Evolutionary conservation across 352 stramenopile species (phyloP), one percentile per base, ranked within the genome.

Genomic region (Phytophthora sansomeana): DNA sequence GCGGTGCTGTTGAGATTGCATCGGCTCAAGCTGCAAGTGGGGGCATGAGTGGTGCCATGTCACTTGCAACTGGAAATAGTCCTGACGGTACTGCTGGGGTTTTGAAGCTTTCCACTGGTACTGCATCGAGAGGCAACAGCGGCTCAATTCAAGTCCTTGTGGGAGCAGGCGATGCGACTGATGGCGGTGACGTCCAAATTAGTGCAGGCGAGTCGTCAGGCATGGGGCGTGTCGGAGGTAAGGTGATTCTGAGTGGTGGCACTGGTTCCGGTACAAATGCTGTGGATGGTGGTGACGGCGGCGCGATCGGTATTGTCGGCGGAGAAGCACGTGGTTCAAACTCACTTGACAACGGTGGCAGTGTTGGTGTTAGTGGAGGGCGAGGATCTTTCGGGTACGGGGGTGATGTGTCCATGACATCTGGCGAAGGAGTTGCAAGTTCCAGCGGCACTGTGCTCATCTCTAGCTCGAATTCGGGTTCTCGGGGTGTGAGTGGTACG

Each of bases 251-350:
- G 41, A 67, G 49, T 63, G 84, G 72, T 63, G 84, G 84, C n/a
- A 58, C 76, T 11, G 80, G 79, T 3, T 90, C 89, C 19, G 89
- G 75, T 48, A 81, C 87, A 41, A 86, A 98, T 69, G 75, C 81
- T 6, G 87, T 73, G 24, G 95, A 98, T 66, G 96, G 95, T 58
- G 96, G 96, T 50, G 89, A 97, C 60, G 96, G 96, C 19, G 93
- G 94, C 28, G 75, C 84, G 48, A 68, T 98, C 26, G 68, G 78
- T 21, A 78, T 98, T 30, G 71, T 67, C 17, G 94, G 93, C 48
- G 96, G 96, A 21, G 82, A 96, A 73, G 92, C 86, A 28, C 88
- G 92, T 67, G 96, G 96, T 39, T 86, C 85, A 56, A 93, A 93
- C 44, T 66, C 75, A 2, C 77, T 94, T 58, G 91, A 98, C 67